Evolutionary conservation across 139 green algal species (phyloP), one percentile per base, ranked within the genome.

Genomic region (Tetradesmus lagerheimii): DNA sequence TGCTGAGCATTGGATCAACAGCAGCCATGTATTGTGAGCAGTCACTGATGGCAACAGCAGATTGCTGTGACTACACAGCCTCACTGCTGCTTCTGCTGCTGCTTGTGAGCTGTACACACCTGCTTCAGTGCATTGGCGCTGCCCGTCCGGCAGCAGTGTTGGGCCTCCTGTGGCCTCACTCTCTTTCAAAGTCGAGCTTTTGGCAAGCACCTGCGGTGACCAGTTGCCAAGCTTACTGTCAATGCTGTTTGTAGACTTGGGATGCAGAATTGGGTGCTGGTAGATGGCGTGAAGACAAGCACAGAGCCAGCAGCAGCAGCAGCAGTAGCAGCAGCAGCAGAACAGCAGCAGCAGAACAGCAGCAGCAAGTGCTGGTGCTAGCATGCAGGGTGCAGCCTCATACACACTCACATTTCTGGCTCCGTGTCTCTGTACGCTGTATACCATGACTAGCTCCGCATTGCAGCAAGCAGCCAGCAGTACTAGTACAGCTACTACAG

Each of bases 121-220:
- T 43, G 91, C 93, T 67, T 92, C 67, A 37, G 91, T 92, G 14
- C 89, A 91, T 25, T 93, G 86, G 0, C 67, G 75, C 67, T 94
- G 89, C 41, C 93, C 91, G 50, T 77, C 9, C 4, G 92, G 93
- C 35, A 95, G 85, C 47, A 95, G 82, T 2, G 89, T 95, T 18
- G 92, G 92, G 0, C 93, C 93, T 9, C 91, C 93, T 0, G 84
- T 79, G 0, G 90, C 57, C 14, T 90, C 89, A 38, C 41, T 80
- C 64, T 95, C 93, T 37, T 76, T 80, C 6, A 95, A 81, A 0
- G 86, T 45, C 6, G 86, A 57, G 4, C 81, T 87, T 47, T 95
- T 95, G 23, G 91, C 84, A 43, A 95, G 91, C 47, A 91, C 57
- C 57, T 71, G 57, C 57, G 31, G 23, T 31, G 23, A 71, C 31